A percentile compares a stretch with the other conserved stretches of the same genome.
phyloP scores from a whole-genome alignment of 2,329 filamentous ascomycete species.

The Simplicillium aogashimaense region DNA sequence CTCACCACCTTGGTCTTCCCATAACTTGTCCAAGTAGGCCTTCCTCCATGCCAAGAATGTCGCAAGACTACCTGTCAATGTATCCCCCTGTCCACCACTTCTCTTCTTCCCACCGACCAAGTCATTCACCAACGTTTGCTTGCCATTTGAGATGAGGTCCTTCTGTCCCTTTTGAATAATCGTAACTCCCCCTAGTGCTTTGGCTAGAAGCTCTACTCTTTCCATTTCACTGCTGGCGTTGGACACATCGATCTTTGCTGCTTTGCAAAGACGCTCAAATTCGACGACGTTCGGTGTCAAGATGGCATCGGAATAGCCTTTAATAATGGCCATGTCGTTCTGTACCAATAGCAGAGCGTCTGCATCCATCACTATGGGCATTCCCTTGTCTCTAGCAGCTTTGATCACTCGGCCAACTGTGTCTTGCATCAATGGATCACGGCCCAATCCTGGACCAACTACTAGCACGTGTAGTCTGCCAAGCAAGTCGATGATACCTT shows the following conservation, averaged over 20 bases:
- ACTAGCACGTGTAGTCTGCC: constrained; percentile 85
- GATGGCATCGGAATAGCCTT: constrained; percentile 74
- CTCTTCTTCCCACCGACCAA: constrained; percentile 76
- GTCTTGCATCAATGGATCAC: constrained; percentile 82
- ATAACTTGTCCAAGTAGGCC: constrained; percentile 76
- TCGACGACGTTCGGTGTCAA: constrained; percentile 94
- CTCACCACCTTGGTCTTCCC: constrained; percentile 46
- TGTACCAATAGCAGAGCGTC: constrained; percentile 77
- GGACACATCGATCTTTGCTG: constrained; percentile 54
- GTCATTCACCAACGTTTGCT: constrained; percentile 65
- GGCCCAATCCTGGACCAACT: constrained; percentile 82
- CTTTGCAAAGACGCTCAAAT: constrained; percentile 72
- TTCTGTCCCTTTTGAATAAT: constrained; percentile 80
- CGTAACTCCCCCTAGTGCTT: constrained; percentile 75
- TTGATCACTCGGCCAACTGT: constrained; percentile 71
- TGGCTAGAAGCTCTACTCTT: constrained; percentile 56
- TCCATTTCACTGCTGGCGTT: constrained; percentile 25
- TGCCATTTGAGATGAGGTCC: constrained; percentile 77
- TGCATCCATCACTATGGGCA: constrained; percentile 85
- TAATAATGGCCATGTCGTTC: constrained; percentile 63
- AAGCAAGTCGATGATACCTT: constrained; percentile 68
- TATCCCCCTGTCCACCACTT: constrained; percentile 91
- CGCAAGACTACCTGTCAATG: constrained; percentile 78
- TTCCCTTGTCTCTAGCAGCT: constrained; percentile 59
- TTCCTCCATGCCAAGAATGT: constrained; percentile 83